A percentile compares a stretch with the other conserved stretches of the same genome.
Conservation (phyloP, 306 rosid species). For the Cercis canadensis region DNA sequence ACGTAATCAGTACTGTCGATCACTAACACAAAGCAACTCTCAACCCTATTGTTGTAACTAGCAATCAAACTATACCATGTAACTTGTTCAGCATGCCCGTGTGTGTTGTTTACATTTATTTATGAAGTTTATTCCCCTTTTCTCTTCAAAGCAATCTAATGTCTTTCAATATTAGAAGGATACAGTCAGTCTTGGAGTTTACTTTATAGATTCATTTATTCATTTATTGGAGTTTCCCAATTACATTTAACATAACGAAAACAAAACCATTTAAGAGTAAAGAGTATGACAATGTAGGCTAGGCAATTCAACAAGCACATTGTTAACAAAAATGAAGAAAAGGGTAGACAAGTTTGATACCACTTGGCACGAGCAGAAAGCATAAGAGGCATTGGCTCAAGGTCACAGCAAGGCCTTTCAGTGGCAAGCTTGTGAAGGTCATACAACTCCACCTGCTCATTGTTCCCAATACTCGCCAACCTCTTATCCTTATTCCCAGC, state of each 20-base stretch:
- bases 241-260: too few species aligned
- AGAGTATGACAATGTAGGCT: conserved; percentile 13
- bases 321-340: background rate
- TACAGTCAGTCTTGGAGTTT: too few species aligned
- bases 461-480: conserved; percentile 35
- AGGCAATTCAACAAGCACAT: conserved; percentile 36
- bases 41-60: conserved; percentile 77
- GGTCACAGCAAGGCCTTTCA: conserved; percentile 65
- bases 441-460: conserved; percentile 56
- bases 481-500: conserved; percentile 14
- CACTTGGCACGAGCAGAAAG: conserved; percentile 66
- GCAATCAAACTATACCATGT: conserved; percentile 69
- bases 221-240: conserved; percentile 9
- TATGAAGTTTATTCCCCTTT: conserved; percentile 25
- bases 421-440: conserved; percentile 67
- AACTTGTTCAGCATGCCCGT: conserved; percentile 46
- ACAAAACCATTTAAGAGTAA: background rate
- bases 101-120: conserved; percentile 35
- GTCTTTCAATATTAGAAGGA: background rate
- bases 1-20: conserved; percentile 74
- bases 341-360: conserved; percentile 46
- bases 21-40: too few species aligned
- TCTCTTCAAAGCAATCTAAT: background rate
- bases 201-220: too few species aligned
- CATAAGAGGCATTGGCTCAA: conserved; percentile 60